Base-by-base conservation (phyloP, 441 rosid genomes). In the Eugenia klotzschiana region DNA sequence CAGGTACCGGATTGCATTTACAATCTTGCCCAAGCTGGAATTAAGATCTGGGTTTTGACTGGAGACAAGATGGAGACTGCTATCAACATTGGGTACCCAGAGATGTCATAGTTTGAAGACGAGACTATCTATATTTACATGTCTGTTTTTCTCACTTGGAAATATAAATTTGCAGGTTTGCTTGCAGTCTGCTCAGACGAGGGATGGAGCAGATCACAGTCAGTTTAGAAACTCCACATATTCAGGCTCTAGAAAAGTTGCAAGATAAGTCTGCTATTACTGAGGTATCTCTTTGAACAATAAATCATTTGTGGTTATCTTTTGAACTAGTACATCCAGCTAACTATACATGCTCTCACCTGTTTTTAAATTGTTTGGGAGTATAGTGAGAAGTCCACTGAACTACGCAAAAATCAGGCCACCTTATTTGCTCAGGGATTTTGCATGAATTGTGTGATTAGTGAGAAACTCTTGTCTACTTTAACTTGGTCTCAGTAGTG, bases 51-150 rank as follows among this genome's bases (percentile, higher is more conserved):
- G 84, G 84, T 82, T 51, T 73, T 82, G 84, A 82, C 84, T 26
- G 84, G 84, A 27, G 84, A 82, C 58, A 82, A 82, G 57, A 82
- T 82, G 84, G 80, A 72, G 64, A 82, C 84, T 22, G 84, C 84
- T 18, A 69, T 82, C 37, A 82, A 82, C 26, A 82, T 82, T 55
- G 84, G 84, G 84, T 82, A 72, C 27, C 18, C 74, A 33, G 4
- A 64, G 0, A 64, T 18, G 46, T 64, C 74, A 64, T 0, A 33
- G 1, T 33, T 64, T 64, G 0, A 18, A 18, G 74, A 64, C 10
- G 74, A 64, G n/a, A 1, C 7, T 33, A 0, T 33, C n/a, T 64
- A 64, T 64, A 64, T 64, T 0, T 64, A 23, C 14, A 0, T 64
- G 43, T 33, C 74, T 64, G 0, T 33, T 54, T 29, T 81, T 2